Base-by-base conservation (phyloP, 2,329 filamentous ascomycete genomes). In the Chalara sp. region DNA sequence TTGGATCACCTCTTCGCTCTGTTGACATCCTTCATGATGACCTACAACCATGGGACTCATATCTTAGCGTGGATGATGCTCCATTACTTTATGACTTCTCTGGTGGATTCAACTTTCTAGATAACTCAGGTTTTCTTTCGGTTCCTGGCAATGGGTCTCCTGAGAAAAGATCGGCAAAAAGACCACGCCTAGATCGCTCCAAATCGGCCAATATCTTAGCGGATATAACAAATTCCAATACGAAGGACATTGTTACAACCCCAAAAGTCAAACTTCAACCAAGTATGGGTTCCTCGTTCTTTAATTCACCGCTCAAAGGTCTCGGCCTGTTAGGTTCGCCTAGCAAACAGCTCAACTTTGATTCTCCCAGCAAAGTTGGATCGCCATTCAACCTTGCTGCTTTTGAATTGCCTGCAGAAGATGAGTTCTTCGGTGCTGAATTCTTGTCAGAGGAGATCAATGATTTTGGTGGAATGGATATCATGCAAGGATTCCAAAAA, bases 401-500 rank as follows among this genome's bases (percentile, higher is more conserved):
- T 6, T 65, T 65, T 48, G 60, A 60, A 42, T 46, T 63, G 31
- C 59, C 60, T 5, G 12, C 78, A 43, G 74, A 78, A 5, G 75
- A 79, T 6, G 77, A 80, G 11, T 74, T 81, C 32, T 81, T 76
- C 59, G 69, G 72, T 21, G 58, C 73, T 0, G 76, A 81, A 35
- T 73, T 84, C 40, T 71, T 81, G 47, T 72, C 75, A 51, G 81
- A 85, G 53, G 80, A 82, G 40, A 71, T 72, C 3, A 74, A 79
- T 52, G 81, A 84, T 42, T 74, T 73, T 53, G 69, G 77, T 11
- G 80, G 78, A 1, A 76, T 89, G 47, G 86, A 90, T 60, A 84
- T 90, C 57, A 76, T 87, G 44, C 83, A 87, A 62, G 85, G 85
- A 7, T 90, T 89, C 61, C 80, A 85, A 64, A 86, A 84, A 70